Base-by-base conservation (phyloP, 139 green algal genomes). In the Chloropicon primus region DNA sequence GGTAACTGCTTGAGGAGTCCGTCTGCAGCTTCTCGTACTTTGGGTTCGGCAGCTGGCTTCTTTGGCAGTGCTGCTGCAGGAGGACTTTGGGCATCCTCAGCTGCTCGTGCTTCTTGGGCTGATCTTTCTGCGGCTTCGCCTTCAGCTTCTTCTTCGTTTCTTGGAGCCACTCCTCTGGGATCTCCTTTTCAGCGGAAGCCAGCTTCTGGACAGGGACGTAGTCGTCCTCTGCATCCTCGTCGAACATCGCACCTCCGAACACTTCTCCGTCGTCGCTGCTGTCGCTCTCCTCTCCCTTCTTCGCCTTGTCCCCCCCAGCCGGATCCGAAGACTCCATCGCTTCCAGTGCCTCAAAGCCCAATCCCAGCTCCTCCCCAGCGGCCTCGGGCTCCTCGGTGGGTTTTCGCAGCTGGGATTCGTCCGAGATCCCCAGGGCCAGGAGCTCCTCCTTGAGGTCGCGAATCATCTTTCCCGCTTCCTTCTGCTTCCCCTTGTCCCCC, bases 11-110 rank as follows among this genome's bases (percentile, higher is more conserved):
- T 2, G 24, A 73, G 54, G 28, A 53, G 53, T 27, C 24, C n/a
- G 22, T 28, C 54, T 21, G 29, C 26, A 91, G 79, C 76, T 81
- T 85, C 75, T 92, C 86, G 82, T 90, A 97, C 1, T 82, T 86
- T 0, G 92, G 91, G 23, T 88, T 82, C 21, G 80, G 76, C 89
- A 82, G 90, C 26, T 82, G 77, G 62, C 73, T 24, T 23, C 86
- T 86, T 75, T 92, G 87, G 85, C 93, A 97, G 75, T 87, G 83
- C 90, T 96, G 89, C 80, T 94, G 86, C 76, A 97, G 86, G 72
- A 94, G 74, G 21, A 91, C 86, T 76, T 93, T 93, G 28, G 92
- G 92, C 62, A 84, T 76, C 77, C 89, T 25, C 21, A 74, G 75
- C 73, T 75, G 23, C 2, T 62, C 41, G 41, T 62, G 41, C 41